Base-by-base conservation (phyloP, 1,139 yeast genomes). In the Yamadazyma friedrichii region DNA sequence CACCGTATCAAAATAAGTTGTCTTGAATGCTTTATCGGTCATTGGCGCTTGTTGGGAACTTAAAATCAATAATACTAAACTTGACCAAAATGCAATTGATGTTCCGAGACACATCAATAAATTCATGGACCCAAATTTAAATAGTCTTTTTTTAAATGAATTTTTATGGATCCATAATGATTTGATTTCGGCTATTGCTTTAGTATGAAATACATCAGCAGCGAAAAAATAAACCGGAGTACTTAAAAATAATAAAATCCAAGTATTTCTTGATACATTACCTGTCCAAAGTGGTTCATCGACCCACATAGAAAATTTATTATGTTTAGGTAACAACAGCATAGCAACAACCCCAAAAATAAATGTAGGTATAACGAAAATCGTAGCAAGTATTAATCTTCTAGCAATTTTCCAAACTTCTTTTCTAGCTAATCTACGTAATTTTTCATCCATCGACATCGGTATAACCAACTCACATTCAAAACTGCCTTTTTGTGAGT, bases 51-150 rank as follows among this genome's bases (percentile, higher is more conserved):
- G 64, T 25, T 54, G 56, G 0, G 87, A 74, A 31, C 82, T 70
- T 16, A 83, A 53, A 2, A 64, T 68, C 22, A 85, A 61, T 38
- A 83, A 61, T 0, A 74, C 82, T 39, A 85, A 72, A 54, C 88
- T 81, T 2, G 88, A 78, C 59, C 83, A 72, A 55, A 84, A 85
- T 0, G 93, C 78, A 24, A 85, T 80, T 0, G 85, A 65, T 0
- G 93, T 85, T 12, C 94, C 94, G 38, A 84, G 61, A 40, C 80
- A 71, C 82, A 85, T 82, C 48, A 84, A 69, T 50, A 84, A 59
- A 55, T 78, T 84, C 94, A 85, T 85, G 1, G 89, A 82, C 0
- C 94, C 94, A 61, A 85, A 85, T 51, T 74, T 76, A 53, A 84
- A 74, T 6, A 84, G 48, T 36, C 89, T 64, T 46, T 78, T 69